Base-by-base conservation (phyloP, 2,329 filamentous ascomycete genomes). In the Colletotrichum camelliae region DNA sequence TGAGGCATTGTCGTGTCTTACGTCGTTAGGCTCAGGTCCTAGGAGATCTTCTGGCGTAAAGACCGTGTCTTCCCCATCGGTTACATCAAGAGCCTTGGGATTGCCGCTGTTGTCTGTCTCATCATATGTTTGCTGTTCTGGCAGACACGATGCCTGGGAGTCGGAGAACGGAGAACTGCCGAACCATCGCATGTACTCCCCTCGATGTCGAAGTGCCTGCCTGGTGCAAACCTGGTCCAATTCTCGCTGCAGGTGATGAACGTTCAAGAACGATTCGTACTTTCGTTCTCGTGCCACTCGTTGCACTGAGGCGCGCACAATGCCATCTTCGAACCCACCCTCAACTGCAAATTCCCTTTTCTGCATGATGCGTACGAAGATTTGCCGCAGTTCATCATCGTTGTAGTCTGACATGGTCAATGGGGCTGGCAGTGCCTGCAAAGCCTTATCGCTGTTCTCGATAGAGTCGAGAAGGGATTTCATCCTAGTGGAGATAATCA, bases 1-100 rank as follows among this genome's bases (percentile, higher is more conserved):
- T 0, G 91, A 85, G 0, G 79, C 67, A 67, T 86, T 89, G n/a
- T 83, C 81, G 7, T 85, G 76, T 8, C 91, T 80, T 1, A 84
- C 86, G 24, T 84, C 78, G 0, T 85, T 86, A 3, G 90, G 91
- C 57, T 91, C 87, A 0, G 89, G 89, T 0, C 91, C 91, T 29
- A 93, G 89, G 0, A 93, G 77, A 77, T 93, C 92, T 79, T 91
- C 88, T 75, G 87, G 88, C 0, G 84, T 89, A 0, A 93, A 81
- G 0, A 87, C 74, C 18, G 18, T 24, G 1, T 39, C 21, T n/a
- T 64, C 18, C 8, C 4, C 60, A 39, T 16, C 31, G 31, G 24
- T 35, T 37, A 5, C 0, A 35, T 24, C 31, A 1, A 15, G 4
- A 6, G 35, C 18, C 24, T 62, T 27, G 5, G 29, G 27, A 2